A percentile compares a stretch with the other conserved stretches of the same genome.
Conservation (phyloP, 768 basidiomycete genomes). For the Mycena crocata region DNA sequence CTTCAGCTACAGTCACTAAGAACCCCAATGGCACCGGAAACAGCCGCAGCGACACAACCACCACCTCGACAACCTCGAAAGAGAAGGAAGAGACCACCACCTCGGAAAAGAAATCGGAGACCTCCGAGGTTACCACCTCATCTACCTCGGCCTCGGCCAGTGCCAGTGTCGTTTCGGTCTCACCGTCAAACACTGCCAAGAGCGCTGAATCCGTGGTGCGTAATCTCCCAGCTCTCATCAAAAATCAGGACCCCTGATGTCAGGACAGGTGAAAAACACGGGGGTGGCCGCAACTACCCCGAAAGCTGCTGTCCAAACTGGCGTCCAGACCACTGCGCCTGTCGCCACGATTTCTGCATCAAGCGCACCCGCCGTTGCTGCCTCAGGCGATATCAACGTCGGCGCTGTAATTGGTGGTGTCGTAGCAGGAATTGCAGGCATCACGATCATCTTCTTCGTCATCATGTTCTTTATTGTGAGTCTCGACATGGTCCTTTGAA, state of each 20-base stretch:
- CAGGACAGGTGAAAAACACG: slow-evolving; percentile 19
- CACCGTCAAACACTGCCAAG: slow-evolving; percentile 23
- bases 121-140: neutral
- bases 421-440: slow-evolving; percentile 53
- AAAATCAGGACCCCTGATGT: slow-evolving; percentile 15
- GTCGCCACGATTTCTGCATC: slow-evolving; percentile 30
- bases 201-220: slow-evolving; percentile 27
- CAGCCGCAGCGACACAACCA: slow-evolving; percentile 5
- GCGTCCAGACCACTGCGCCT: slow-evolving; percentile 37
- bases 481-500: slow-evolving; percentile 7
- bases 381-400: slow-evolving; percentile 44
- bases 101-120: neutral
- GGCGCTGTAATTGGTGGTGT: slow-evolving; percentile 56
- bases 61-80: neutral
- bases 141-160: slow-evolving; percentile 21
- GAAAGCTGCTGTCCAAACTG: slow-evolving; percentile 26
- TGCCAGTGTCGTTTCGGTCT: neutral
- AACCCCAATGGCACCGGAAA: neutral
- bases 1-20: neutral
- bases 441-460: slow-evolving; percentile 50
- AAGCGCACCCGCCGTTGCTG: slow-evolving; percentile 23
- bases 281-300: slow-evolving; percentile 31
- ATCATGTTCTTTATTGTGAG: slow-evolving; percentile 55
- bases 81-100: neutral
- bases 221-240: neutral